A percentile compares a stretch with the other conserved stretches of the same genome.
phyloP scores from a whole-genome alignment of 1,284 basidiomycete species.

The Retiboletus flavoniger region DNA sequence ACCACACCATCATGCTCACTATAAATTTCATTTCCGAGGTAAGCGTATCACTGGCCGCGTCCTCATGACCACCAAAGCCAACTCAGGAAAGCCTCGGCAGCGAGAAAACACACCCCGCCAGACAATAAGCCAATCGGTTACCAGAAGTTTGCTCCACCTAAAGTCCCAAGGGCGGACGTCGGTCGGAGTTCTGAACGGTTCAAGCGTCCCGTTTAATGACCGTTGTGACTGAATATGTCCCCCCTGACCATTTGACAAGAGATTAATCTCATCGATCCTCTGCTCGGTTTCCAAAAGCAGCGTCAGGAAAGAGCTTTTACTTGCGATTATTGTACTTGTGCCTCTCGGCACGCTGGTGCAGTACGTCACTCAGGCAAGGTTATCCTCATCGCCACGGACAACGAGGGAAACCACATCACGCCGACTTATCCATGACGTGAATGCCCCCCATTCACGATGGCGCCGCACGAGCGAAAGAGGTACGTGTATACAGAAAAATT shows the following conservation, averaged over 20 bases:
- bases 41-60: background rate
- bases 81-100: slow-evolving; percentile 5
- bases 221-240: slow-evolving; percentile 4
- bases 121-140: background rate
- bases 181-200: background rate
- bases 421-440: slow-evolving; percentile 32
- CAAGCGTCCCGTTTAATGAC: background rate
- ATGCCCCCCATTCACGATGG: background rate
- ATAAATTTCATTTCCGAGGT: slow-evolving; percentile 4
- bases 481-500: slow-evolving; percentile 9
- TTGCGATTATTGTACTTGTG: background rate
- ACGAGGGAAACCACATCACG: slow-evolving; percentile 20
- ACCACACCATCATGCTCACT: background rate
- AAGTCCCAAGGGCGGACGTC: background rate
- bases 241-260: background rate
- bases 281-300: background rate
- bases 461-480: slow-evolving; percentile 3
- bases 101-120: slow-evolving; percentile 10
- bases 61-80: background rate
- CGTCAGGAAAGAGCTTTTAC: background rate
- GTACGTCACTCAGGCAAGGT: slow-evolving; percentile 5
- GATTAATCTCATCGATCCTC: slow-evolving; percentile 1
- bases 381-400: slow-evolving; percentile 15
- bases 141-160: slow-evolving; percentile 2
- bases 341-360: background rate